Evolutionary conservation across 768 basidiomycete genomes (phyloP).

Genomic region (Termitomyces sp.): DNA sequence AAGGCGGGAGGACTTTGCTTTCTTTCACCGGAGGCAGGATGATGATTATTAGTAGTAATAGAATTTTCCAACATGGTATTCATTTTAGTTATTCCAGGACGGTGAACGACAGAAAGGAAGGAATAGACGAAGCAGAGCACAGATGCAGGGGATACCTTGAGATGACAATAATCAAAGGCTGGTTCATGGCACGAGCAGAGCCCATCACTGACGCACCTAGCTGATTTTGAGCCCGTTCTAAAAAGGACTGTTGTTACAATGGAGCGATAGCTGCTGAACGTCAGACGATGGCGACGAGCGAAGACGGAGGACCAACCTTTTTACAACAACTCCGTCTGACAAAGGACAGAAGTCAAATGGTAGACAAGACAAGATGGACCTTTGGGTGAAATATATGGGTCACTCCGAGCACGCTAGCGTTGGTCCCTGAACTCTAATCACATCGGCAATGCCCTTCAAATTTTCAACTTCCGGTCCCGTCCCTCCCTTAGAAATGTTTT

Average conservation of each 20-base stretch:
- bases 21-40: slow-evolving; percentile 57
- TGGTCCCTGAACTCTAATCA: slow-evolving; percentile 40
- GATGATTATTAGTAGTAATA: slow-evolving; percentile 71
- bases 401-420: slow-evolving; percentile 33
- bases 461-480: slow-evolving; percentile 43
- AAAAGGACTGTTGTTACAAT: slow-evolving; percentile 79
- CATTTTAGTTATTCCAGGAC: slow-evolving; percentile 62
- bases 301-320: slow-evolving; percentile 35
- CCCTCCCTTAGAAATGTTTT: slow-evolving; percentile 26
- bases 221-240: slow-evolving; percentile 72
- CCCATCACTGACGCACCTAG: slow-evolving; percentile 45
- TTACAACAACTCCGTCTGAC: slow-evolving; percentile 31
- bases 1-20: slow-evolving; percentile 90
- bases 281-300: slow-evolving; percentile 14
- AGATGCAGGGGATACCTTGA: slow-evolving; percentile 48
- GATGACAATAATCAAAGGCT: slow-evolving; percentile 12
- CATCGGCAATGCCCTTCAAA: slow-evolving; percentile 44
- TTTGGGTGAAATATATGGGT: slow-evolving; percentile 38
- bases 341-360: slow-evolving; percentile 25
- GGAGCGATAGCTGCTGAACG: slow-evolving; percentile 37
- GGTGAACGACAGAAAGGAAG: slow-evolving; percentile 50
- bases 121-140: slow-evolving; percentile 48
- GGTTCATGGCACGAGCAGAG: slow-evolving; percentile 18
- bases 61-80: slow-evolving; percentile 63
- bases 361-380: slow-evolving; percentile 18